Evolutionary conservation across 768 basidiomycete genomes (phyloP).

Genomic region (Chalciporus chontae): DNA sequence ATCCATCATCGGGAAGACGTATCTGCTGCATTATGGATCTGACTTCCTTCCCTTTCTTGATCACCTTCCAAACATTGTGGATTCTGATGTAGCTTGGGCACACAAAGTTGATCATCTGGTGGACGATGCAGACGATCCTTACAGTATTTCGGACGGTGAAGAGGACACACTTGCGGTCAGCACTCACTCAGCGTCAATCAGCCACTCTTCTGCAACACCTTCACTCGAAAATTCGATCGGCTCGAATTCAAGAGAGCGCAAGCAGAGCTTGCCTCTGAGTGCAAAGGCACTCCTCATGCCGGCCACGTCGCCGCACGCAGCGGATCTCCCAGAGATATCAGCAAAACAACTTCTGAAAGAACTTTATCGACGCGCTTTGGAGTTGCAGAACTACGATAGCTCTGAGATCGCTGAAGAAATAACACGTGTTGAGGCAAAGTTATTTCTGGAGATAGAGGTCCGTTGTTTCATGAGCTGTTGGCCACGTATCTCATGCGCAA

Average conservation of each 20-base stretch:
- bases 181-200: conserved; percentile 31
- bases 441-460: conserved; percentile 79
- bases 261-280: conserved; percentile 60
- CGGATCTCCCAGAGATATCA: conserved; percentile 38
- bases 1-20: conserved; percentile 74
- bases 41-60: conserved; percentile 82
- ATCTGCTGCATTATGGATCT: conserved; percentile 81
- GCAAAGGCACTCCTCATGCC: conserved; percentile 42
- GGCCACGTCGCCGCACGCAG: conserved; percentile 23
- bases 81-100: conserved; percentile 75
- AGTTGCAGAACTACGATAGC: conserved; percentile 53
- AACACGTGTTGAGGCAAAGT: conserved; percentile 63
- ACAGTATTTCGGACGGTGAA: conserved; percentile 54
- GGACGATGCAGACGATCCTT: conserved; percentile 62
- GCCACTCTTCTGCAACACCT: conserved; percentile 19
- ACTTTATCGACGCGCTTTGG: conserved; percentile 54
- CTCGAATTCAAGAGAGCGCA: conserved; percentile 52
- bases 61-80: conserved; percentile 55
- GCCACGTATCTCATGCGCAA: not conserved
- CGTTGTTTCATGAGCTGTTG: conserved; percentile 13
- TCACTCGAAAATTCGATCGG: conserved; percentile 23
- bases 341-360: conserved; percentile 62
- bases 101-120: conserved; percentile 55
- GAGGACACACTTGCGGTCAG: conserved; percentile 33
- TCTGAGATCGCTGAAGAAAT: conserved; percentile 82